phyloP scores from a whole-genome alignment of 345 rosid genomes.

The Anastatica hierochuntica region DNA sequence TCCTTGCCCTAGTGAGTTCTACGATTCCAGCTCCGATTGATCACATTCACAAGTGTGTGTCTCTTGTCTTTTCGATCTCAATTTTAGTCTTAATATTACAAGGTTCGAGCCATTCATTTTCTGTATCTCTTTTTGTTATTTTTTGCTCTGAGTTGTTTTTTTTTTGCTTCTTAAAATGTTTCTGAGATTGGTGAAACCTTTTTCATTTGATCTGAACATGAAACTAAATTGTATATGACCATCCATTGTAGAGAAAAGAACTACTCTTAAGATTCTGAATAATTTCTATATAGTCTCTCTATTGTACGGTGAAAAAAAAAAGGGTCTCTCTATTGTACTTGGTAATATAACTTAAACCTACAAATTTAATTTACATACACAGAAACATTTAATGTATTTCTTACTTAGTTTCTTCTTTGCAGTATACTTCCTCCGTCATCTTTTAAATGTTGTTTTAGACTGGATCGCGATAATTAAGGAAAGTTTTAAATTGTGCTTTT shows the following conservation, averaged over 20 bases:
- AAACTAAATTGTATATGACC: slow-evolving; percentile 12
- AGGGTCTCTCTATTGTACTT: too few species aligned
- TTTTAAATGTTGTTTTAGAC: too few species aligned
- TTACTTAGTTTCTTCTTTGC: too few species aligned
- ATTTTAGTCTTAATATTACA: too few species aligned
- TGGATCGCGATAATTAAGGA: too few species aligned
- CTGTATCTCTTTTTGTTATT: background rate
- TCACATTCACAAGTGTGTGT: background rate
- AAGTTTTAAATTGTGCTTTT: too few species aligned
- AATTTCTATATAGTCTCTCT: background rate
- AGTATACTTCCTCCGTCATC: too few species aligned
- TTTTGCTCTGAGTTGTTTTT: background rate
- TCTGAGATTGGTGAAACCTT: background rate
- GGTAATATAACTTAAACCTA: too few species aligned
- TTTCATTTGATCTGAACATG: slow-evolving; percentile 2
- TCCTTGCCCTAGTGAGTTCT: slow-evolving; percentile 91
- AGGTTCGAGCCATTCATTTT: slow-evolving; percentile 12
- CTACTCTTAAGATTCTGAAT: background rate
- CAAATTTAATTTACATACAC: too few species aligned
- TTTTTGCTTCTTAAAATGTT: background rate
- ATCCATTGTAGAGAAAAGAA: slow-evolving; percentile 9
- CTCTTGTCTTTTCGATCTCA: background rate
- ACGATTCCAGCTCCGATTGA: slow-evolving; percentile 80
- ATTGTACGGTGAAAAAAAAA: too few species aligned
- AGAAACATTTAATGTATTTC: too few species aligned